Evolutionary conservation across 768 basidiomycete genomes (phyloP).

Genomic region (Suillus decipiens): DNA sequence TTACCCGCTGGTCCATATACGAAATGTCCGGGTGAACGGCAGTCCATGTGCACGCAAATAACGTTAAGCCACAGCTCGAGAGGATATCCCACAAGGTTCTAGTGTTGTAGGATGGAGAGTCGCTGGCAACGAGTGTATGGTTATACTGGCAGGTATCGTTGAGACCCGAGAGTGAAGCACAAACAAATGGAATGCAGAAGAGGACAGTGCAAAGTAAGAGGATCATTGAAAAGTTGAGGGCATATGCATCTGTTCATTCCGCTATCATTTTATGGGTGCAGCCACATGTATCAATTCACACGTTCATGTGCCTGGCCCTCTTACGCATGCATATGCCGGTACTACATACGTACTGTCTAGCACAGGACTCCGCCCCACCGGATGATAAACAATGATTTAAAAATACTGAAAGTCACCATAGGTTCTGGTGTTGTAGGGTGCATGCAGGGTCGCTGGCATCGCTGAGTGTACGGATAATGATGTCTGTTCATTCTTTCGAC

Average conservation of each 20-base stretch:
- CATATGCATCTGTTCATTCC: background rate
- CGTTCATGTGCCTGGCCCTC: too few species aligned
- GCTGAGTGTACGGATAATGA: too few species aligned
- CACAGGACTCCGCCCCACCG: too few species aligned
- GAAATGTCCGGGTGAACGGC: background rate
- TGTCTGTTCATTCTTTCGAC: too few species aligned
- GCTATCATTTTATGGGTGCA: background rate
- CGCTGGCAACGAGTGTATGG: background rate
- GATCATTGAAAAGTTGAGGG: background rate
- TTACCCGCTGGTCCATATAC: background rate
- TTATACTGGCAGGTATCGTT: background rate
- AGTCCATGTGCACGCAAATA: background rate
- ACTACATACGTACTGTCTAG: too few species aligned
- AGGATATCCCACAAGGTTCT: background rate
- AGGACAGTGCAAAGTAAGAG: constrained; percentile 14
- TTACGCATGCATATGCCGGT: too few species aligned
- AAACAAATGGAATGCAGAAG: constrained; percentile 32
- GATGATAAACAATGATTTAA: too few species aligned
- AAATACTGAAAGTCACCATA: too few species aligned
- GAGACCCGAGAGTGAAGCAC: background rate
- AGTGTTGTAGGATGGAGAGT: background rate
- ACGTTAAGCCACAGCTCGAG: background rate
- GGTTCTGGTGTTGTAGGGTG: too few species aligned
- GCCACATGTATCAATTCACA: too few species aligned
- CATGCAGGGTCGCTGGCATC: too few species aligned